Base-by-base conservation (phyloP, 176 grass and related monocot species). In the Cenchrus purpureus region DNA sequence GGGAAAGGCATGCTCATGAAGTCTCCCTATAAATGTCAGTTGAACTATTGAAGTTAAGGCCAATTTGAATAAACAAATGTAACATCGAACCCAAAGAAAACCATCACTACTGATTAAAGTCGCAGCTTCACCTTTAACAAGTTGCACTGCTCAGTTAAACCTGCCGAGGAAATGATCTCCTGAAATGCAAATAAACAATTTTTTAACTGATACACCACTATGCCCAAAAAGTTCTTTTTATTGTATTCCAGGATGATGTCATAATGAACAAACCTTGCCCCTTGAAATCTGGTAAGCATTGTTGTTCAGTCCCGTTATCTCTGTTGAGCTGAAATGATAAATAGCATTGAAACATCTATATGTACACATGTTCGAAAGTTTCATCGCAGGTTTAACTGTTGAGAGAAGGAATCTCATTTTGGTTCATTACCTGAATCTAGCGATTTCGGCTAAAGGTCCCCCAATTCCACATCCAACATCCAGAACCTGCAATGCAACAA, bases 391-490 rank as follows among this genome's bases (percentile, higher is more conserved):
- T 32, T n/a, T 48, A 8, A 65, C 25, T 43, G 10, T 75, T 28
- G 0, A 8, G 51, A 25, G 1, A 54, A 2, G 15, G 13, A 5
- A n/a, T 12, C 3, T 59, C 10, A 62, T 34, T n/a, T 86, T 91
- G 61, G 20, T 28, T 67, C 3, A n/a, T 25, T 82, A 94, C 94
- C 91, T 97, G 74, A 97, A 94, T 84, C 87, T 88, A 34, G 89
- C 94, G 61, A 97, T 91, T 79, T 97, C 91, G 59, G 79, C 80
- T 2, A 97, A 81, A 2, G 94, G 94, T 10, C 94, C 94, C 68
- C 91, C 91, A 71, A 97, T 97, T 52, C 94, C 94, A 56, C 91
- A 93, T 61, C 94, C 94, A 51, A 90, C 91, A 60, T 97, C 94
- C 82, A 97, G 71, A 10, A 88, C 85, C 93, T 95, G 68, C 15